Evolutionary conservation across 1,284 basidiomycete species (phyloP).

Genomic region (Irpex sp.): DNA sequence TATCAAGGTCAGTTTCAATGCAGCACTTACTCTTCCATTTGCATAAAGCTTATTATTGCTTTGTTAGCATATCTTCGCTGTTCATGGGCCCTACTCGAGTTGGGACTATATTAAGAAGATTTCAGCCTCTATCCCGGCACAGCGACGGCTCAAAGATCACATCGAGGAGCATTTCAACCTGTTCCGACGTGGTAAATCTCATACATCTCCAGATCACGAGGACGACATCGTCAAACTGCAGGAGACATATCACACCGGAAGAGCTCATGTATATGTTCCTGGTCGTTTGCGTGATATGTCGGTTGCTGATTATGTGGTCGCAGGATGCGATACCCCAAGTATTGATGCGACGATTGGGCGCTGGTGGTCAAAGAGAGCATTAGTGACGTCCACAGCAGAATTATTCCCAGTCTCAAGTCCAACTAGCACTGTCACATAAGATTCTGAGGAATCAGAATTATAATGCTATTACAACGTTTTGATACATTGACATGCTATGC

Average conservation of each 20-base stretch:
- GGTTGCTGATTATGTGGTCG: too few species aligned
- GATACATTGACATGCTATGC: too few species aligned
- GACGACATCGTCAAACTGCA: constrained; percentile 8
- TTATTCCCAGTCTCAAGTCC: too few species aligned
- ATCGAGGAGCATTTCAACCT: constrained; percentile 10
- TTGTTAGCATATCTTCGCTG: constrained; percentile 3
- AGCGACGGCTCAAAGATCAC: constrained; percentile 12
- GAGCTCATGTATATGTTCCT: not conserved
- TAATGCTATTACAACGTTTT: too few species aligned
- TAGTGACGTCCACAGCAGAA: too few species aligned
- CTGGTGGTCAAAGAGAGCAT: too few species aligned
- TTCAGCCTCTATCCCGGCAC: constrained; percentile 7
- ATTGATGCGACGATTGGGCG: too few species aligned
- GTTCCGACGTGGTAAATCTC: constrained; percentile 7
- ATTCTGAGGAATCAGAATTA: too few species aligned
- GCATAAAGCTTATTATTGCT: not conserved
- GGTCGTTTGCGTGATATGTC: not conserved
- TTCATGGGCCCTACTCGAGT: constrained; percentile 5
- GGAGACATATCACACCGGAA: not conserved
- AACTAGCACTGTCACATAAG: too few species aligned
- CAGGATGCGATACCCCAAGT: too few species aligned
- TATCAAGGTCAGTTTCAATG: constrained; percentile 11
- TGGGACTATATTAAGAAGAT: constrained; percentile 11
- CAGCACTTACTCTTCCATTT: not conserved
- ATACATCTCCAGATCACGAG: constrained; percentile 8